Percentiles rank a stretch among this genome's conserved stretches.
Evolutionary conservation across 2,329 filamentous ascomycete species (phyloP).

Genomic region (Fusarium clavum): DNA sequence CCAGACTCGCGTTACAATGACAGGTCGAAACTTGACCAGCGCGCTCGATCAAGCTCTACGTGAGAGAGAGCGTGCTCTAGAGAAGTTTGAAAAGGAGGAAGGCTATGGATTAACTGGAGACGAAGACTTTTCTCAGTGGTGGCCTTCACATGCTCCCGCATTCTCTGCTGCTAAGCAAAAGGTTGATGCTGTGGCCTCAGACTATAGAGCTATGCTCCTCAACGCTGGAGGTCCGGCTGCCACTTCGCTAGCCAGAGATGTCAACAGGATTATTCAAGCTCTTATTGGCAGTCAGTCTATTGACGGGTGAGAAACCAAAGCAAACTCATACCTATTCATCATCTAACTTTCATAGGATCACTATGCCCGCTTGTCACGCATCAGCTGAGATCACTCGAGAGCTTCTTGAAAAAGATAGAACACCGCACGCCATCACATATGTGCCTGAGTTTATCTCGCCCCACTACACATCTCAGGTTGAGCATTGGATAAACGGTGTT

Average conservation of each 20-base stretch:
- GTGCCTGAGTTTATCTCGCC: constrained; percentile 29
- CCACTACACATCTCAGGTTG: constrained; percentile 26
- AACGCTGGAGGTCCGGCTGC: constrained; percentile 22
- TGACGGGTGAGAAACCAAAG: constrained; percentile 1
- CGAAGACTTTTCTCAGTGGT: constrained; percentile 34
- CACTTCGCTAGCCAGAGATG: constrained; percentile 6
- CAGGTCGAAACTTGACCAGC: constrained; percentile 5
- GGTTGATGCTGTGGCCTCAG: constrained; percentile 19
- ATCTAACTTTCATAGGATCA: constrained; percentile 22
- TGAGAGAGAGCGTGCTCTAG: constrained; percentile 26
- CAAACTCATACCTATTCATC: accelerated
- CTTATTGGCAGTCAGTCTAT: constrained; percentile 24
- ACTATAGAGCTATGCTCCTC: constrained; percentile 18
- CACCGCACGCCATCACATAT: constrained; percentile 34
- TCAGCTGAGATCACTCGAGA: constrained; percentile 29
- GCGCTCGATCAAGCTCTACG: constrained; percentile 21
- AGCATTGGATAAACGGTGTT: constrained; percentile 36
- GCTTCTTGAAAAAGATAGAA: constrained; percentile 23
- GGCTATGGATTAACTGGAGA: constrained; percentile 16
- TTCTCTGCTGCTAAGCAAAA: constrained; percentile 24
- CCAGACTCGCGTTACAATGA: constrained; percentile 4
- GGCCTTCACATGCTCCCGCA: constrained; percentile 24
- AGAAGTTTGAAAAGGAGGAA: constrained; percentile 29
- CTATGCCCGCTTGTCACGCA: constrained; percentile 36
- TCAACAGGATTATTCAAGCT: constrained; percentile 21